Conservation (phyloP, 2,329 filamentous ascomycete genomes). For the Monosporascus ibericus region DNA sequence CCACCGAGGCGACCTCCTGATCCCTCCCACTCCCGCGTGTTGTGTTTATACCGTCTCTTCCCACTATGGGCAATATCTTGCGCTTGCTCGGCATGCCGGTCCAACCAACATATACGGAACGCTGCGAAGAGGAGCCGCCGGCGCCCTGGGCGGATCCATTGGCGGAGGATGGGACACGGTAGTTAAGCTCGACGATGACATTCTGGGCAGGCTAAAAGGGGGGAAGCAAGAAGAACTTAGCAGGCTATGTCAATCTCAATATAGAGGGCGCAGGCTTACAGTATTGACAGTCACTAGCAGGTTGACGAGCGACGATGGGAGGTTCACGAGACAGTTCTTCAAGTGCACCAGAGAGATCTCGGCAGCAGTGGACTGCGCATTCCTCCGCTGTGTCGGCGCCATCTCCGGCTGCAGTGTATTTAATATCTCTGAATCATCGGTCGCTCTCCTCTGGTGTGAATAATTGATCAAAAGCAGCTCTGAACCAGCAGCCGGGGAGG, state of each 20-base stretch:
- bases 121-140: conserved; percentile 44
- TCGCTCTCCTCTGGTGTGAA: too few relatives aligned
- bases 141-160: conserved; percentile 34
- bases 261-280: conserved; percentile 43
- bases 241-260: too few relatives aligned
- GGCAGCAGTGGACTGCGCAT: conserved; percentile 61
- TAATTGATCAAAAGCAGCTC: too few relatives aligned
- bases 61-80: conserved; percentile 65
- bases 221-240: background rate
- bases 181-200: conserved; percentile 88
- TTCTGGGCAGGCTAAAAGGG: conserved; percentile 73
- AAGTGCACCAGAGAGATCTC: conserved; percentile 82
- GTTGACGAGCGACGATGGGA: conserved; percentile 77
- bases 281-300: conserved; percentile 86
- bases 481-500: too few relatives aligned
- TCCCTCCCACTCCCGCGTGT: conserved; percentile 57
- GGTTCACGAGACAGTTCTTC: conserved; percentile 91
- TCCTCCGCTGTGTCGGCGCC: conserved; percentile 40
- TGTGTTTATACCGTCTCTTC: conserved; percentile 64
- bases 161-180: conserved; percentile 47
- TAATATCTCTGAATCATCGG: too few relatives aligned
- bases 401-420: conserved; percentile 9
- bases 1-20: conserved; percentile 71
- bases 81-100: conserved; percentile 96
- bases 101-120: conserved; percentile 87